phyloP scores from a whole-genome alignment of 345 rosid species.

The Cardiospermum halicacabum region DNA sequence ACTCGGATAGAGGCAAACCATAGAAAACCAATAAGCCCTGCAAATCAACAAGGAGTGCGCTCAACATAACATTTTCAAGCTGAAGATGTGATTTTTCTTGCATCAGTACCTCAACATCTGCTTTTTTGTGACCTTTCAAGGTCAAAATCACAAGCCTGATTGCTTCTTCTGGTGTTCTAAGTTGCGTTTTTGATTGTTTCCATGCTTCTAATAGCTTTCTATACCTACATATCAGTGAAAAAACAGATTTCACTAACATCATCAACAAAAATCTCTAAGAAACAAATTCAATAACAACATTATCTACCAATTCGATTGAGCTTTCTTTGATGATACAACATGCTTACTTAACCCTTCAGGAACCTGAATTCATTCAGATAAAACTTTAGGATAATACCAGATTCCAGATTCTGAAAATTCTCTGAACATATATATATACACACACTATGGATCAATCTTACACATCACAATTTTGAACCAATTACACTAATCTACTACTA shows the following conservation, averaged over 20 bases:
- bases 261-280: background rate
- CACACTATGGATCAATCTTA: too few species aligned
- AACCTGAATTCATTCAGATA: slow-evolving; percentile 45
- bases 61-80: too few species aligned
- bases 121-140: slow-evolving; percentile 56
- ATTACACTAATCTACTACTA: too few species aligned
- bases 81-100: too few species aligned
- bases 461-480: background rate
- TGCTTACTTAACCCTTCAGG: slow-evolving; percentile 63
- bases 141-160: slow-evolving; percentile 55
- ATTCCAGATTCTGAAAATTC: too few species aligned
- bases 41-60: background rate
- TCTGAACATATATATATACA: too few species aligned
- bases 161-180: slow-evolving; percentile 64
- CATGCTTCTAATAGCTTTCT: slow-evolving; percentile 74
- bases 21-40: slow-evolving; percentile 83
- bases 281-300: background rate
- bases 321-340: slow-evolving; percentile 73
- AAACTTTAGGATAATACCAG: too few species aligned
- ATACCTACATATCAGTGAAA: slow-evolving; percentile 46
- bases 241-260: background rate
- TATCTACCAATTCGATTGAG: slow-evolving; percentile 86
- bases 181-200: slow-evolving; percentile 70
- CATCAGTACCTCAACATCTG: slow-evolving; percentile 73
- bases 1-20: slow-evolving; percentile 61